Evolutionary conservation across 352 stramenopile species (phyloP).

Genomic region (Discostella stelligera): DNA sequence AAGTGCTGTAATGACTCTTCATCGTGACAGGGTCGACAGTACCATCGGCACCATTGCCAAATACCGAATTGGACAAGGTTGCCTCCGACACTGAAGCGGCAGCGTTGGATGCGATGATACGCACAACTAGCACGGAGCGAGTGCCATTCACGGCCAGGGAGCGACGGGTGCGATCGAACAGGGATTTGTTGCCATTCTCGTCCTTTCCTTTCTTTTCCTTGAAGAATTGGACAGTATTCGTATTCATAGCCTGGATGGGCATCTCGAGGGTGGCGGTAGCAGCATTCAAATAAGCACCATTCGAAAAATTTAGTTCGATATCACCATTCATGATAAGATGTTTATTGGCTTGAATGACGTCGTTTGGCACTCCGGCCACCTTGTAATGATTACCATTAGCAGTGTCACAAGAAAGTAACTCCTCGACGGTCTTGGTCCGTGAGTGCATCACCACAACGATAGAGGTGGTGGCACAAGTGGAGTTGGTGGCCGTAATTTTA

Average conservation of each 20-base stretch:
- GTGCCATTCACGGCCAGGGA: slow-evolving; percentile 14
- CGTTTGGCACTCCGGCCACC: slow-evolving; percentile 12
- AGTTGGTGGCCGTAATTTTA: neutral
- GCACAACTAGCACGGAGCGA: slow-evolving; percentile 15
- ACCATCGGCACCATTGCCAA: slow-evolving; percentile 24
- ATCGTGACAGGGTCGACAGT: slow-evolving; percentile 25
- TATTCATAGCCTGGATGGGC: slow-evolving; percentile 1
- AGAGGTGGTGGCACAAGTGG: slow-evolving; percentile 7
- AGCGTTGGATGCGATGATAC: slow-evolving; percentile 8
- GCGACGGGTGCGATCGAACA: slow-evolving; percentile 7
- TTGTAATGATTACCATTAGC: slow-evolving; percentile 8
- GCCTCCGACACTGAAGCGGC: slow-evolving; percentile 2
- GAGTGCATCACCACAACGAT: neutral
- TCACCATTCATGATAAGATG: slow-evolving; percentile 5
- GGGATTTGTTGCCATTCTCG: neutral
- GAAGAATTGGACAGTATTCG: neutral
- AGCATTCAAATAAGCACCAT: slow-evolving; percentile 16
- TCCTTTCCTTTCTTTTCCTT: slow-evolving; percentile 6
- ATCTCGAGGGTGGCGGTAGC: slow-evolving; percentile 10
- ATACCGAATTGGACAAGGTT: slow-evolving; percentile 23
- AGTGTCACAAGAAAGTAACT: slow-evolving; percentile 13
- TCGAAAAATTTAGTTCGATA: slow-evolving; percentile 16
- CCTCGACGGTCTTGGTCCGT: neutral
- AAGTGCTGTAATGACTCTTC: slow-evolving; percentile 23
- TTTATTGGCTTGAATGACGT: slow-evolving; percentile 8